Conservation (phyloP, 345 rosid species). For the Eutrema yunnanense region DNA sequence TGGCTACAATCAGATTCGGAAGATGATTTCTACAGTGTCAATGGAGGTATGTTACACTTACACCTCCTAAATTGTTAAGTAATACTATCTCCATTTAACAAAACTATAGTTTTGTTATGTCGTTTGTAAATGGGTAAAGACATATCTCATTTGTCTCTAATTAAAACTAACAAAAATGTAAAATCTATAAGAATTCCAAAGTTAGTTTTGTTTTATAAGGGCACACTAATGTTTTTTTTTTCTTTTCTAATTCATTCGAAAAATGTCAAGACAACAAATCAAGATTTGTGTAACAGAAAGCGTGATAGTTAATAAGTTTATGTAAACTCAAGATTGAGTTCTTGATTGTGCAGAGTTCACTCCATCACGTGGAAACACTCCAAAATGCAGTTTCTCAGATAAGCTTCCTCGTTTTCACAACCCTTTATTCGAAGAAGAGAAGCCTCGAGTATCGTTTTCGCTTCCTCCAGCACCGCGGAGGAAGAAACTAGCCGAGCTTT, state of each 20-base stretch:
- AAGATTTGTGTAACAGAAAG: neutral
- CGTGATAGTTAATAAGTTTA: neutral
- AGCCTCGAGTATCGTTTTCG: conserved; percentile 27
- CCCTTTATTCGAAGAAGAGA: conserved; percentile 24
- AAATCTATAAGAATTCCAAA: neutral
- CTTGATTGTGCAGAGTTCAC: conserved; percentile 58
- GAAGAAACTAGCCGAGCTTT: conserved; percentile 69
- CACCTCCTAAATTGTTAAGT: neutral
- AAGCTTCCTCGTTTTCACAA: conserved; percentile 40
- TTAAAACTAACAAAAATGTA: neutral
- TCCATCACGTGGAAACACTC: conserved; percentile 79
- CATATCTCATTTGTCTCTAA: neutral
- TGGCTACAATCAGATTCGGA: conserved; percentile 87
- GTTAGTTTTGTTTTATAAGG: neutral
- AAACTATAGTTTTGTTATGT: no score
- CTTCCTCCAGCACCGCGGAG: conserved; percentile 44
- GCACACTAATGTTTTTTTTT: neutral
- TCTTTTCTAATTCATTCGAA: neutral
- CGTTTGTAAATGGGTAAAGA: no score
- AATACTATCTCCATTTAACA: neutral
- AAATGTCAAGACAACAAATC: neutral
- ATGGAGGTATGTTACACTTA: conserved; percentile 56
- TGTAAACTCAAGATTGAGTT: neutral
- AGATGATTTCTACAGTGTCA: conserved; percentile 83
- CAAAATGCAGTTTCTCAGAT: conserved; percentile 42